A percentile compares a stretch with the other conserved stretches of the same genome.
Evolutionary conservation across 2,329 filamentous ascomycete genomes (phyloP).

Genomic region (Aspergillus sp.): DNA sequence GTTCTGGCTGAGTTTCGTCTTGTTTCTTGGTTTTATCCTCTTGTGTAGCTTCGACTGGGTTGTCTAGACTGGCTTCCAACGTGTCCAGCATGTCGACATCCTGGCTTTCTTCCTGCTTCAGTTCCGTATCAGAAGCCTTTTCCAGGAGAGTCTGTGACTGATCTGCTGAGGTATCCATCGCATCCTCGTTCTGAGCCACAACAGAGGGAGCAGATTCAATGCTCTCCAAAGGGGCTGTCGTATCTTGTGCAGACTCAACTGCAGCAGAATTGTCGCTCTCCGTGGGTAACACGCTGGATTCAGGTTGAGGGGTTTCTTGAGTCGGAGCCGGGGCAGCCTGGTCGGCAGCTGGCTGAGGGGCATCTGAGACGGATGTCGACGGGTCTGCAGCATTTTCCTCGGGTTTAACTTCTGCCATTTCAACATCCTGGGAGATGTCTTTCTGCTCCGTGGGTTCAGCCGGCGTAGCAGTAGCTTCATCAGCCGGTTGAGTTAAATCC

Average conservation of each 20-base stretch:
- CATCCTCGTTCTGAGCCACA: constrained; percentile 1
- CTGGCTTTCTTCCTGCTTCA: constrained; percentile 14
- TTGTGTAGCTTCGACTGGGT: constrained; percentile 3
- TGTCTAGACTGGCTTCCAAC: constrained; percentile 44
- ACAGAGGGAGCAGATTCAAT: constrained; percentile 2
- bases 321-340: neutral
- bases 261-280: neutral
- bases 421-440: constrained; percentile 12
- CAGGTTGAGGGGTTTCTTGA: constrained; percentile 4
- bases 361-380: constrained; percentile 3
- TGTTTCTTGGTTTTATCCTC: constrained; percentile 4
- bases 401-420: constrained; percentile 16
- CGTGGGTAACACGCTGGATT: neutral
- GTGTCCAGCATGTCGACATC: constrained; percentile 49
- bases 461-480: neutral
- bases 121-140: constrained; percentile 7
- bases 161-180: constrained; percentile 8
- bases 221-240: constrained; percentile 11
- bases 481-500: neutral
- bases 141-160: constrained; percentile 1
- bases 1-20: neutral
- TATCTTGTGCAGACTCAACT: constrained; percentile 4
- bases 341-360: constrained; percentile 1
- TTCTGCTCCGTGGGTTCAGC: constrained; percentile 2
- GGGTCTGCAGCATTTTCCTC: constrained; percentile 2